Percentiles rank a stretch among this genome's conserved stretches.
phyloP scores from a whole-genome alignment of 768 basidiomycete genomes.

The Calocera cornea region DNA sequence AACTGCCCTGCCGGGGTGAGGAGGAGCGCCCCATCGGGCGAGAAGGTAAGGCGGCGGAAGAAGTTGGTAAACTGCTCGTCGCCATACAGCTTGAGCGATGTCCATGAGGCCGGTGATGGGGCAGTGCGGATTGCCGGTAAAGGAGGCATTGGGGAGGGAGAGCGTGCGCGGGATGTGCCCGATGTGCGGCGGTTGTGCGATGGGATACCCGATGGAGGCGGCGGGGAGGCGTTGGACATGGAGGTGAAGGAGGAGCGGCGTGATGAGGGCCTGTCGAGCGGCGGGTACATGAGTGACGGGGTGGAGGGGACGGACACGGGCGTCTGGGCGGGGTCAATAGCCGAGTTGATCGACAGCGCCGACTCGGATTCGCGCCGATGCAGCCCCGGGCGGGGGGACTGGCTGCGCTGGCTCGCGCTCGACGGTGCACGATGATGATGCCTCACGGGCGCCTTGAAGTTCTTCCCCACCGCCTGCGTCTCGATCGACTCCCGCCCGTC shows the following conservation, averaged over 20 bases:
- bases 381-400: constrained; percentile 27
- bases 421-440: constrained; percentile 29
- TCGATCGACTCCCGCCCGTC: constrained; percentile 69
- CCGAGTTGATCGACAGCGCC: constrained; percentile 26
- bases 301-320: constrained; percentile 16
- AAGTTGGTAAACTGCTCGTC: constrained; percentile 94
- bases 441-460: constrained; percentile 58
- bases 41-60: constrained; percentile 86
- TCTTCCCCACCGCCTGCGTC: constrained; percentile 82
- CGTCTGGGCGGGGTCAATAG: constrained; percentile 1
- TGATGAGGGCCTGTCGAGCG: constrained; percentile 18
- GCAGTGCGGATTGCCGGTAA: constrained; percentile 77
- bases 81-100: constrained; percentile 72
- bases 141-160: constrained; percentile 81
- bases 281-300: constrained; percentile 41
- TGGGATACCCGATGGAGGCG: background rate
- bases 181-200: constrained; percentile 8
- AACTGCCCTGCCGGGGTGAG: constrained; percentile 95
- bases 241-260: background rate
- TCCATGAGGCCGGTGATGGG: constrained; percentile 41
- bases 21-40: constrained; percentile 84
- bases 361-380: constrained; percentile 62
- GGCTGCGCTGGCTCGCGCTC: constrained; percentile 29
- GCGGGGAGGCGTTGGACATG: background rate
- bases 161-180: constrained; percentile 36